Conservation (phyloP, 176 grass and related monocot species). For the Oropetium thomaeum region DNA sequence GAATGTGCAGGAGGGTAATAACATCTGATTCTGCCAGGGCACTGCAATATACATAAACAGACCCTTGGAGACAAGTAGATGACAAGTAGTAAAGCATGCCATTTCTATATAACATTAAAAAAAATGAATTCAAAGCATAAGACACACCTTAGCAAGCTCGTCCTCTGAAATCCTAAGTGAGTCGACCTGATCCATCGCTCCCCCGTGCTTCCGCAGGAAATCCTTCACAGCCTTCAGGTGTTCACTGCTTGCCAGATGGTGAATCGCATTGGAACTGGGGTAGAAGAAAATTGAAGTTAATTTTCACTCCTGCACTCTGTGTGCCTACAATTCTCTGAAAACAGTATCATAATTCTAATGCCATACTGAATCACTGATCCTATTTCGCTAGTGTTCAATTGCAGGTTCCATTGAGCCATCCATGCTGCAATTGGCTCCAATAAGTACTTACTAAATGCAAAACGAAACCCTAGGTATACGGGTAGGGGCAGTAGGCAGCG, state of each 20-base stretch:
- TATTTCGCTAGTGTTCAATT: not conserved
- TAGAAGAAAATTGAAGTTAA: not conserved
- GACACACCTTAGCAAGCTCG: slow-evolving; percentile 60
- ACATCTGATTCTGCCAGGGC: slow-evolving; percentile 20
- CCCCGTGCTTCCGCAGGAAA: slow-evolving; percentile 78
- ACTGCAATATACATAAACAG: not conserved
- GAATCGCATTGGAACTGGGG: slow-evolving; percentile 67
- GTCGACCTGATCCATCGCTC: slow-evolving; percentile 54
- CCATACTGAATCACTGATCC: not conserved
- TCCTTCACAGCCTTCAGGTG: slow-evolving; percentile 62
- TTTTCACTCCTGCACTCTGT: not conserved
- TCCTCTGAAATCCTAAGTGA: slow-evolving; percentile 69
- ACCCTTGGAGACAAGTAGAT: not conserved
- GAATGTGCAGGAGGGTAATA: not conserved
- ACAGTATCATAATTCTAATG: not conserved
- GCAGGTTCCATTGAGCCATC: not conserved
- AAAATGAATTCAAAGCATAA: not conserved
- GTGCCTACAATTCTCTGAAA: not conserved
- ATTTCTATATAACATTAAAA: not conserved
- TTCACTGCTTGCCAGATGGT: slow-evolving; percentile 61
- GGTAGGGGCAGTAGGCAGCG: not conserved
- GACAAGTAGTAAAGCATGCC: not conserved
- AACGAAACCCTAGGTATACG: slow-evolving; percentile 13
- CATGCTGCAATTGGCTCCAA: not conserved
- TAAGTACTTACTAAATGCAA: not conserved